Percentiles rank a stretch among this genome's conserved stretches.
Conservation (phyloP, 495 filamentous ascomycete species). For the Pyronema domesticum region DNA sequence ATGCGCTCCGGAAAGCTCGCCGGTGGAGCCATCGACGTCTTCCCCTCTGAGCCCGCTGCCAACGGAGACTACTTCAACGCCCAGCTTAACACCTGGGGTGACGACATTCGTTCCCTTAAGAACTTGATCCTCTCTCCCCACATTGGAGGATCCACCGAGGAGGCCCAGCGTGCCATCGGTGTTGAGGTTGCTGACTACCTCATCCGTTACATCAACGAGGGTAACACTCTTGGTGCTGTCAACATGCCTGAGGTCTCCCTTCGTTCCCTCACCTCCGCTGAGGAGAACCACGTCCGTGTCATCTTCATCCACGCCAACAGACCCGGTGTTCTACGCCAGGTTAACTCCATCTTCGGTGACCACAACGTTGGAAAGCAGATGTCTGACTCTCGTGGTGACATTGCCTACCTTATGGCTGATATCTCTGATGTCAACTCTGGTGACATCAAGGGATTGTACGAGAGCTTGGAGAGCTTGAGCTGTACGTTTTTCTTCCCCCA, state of each 20-base stretch:
- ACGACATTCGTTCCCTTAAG: conserved; percentile 65
- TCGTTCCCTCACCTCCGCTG: conserved; percentile 68
- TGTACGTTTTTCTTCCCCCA: conserved; percentile 38
- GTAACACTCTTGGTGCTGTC: conserved; percentile 67
- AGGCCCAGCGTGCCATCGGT: conserved; percentile 92
- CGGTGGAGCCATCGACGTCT: conserved; percentile 90
- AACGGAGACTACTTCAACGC: conserved; percentile 91
- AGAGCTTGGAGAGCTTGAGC: conserved; percentile 59
- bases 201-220: conserved; percentile 83
- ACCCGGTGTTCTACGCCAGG: conserved; percentile 79
- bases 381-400: conserved; percentile 82
- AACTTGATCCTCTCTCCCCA: conserved; percentile 94
- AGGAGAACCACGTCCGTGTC: conserved; percentile 72
- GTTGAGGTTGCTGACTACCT: conserved; percentile 77
- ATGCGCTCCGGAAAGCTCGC: conserved; percentile 79
- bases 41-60: conserved; percentile 76
- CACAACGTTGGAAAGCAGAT: conserved; percentile 99
- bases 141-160: conserved; percentile 89
- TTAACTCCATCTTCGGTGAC: conserved; percentile 80
- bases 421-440: conserved; percentile 63
- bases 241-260: conserved; percentile 90
- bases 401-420: conserved; percentile 96
- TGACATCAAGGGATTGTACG: conserved; percentile 72
- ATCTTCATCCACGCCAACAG: conserved; percentile 94
- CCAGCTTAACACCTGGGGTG: conserved; percentile 68